phyloP scores from a whole-genome alignment of 441 rosid species.

The Geranium incanum region DNA sequence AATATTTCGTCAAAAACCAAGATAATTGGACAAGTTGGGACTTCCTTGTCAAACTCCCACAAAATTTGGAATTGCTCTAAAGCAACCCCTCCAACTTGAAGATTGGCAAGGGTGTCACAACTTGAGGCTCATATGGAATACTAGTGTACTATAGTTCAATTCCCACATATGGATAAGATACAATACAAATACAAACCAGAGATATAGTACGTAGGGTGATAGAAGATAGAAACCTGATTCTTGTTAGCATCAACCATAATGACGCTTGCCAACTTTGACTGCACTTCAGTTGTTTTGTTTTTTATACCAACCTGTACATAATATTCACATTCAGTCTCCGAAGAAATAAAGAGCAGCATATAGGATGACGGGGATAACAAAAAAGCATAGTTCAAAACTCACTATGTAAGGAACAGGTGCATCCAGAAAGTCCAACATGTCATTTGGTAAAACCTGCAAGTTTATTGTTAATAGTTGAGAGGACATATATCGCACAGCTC shows the following conservation, averaged over 20 bases:
- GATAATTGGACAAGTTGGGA: neutral
- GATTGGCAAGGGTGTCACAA: neutral
- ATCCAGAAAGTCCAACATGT: conserved; percentile 71
- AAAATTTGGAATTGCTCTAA: neutral
- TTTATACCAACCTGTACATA: conserved; percentile 75
- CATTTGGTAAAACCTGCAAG: conserved; percentile 65
- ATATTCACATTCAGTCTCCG: neutral
- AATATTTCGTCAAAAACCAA: neutral
- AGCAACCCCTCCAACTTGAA: neutral
- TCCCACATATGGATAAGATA: neutral
- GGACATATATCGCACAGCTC: neutral
- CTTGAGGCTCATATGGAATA: neutral
- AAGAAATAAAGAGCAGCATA: neutral
- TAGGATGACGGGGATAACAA: neutral
- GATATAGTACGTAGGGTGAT: neutral
- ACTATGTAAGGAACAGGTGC: conserved; percentile 77
- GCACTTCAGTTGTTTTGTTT: conserved; percentile 83
- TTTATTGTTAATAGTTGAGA: conserved; percentile 21
- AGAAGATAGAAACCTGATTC: conserved; percentile 64
- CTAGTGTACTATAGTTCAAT: neutral
- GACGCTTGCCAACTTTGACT: conserved; percentile 60
- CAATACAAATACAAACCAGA: neutral
- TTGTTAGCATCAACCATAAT: conserved; percentile 69
- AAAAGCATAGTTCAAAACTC: conserved; percentile 25
- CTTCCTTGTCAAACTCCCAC: neutral